phyloP scores from a whole-genome alignment of 2,329 filamentous ascomycete species.

The Delphinella strobiligena region DNA sequence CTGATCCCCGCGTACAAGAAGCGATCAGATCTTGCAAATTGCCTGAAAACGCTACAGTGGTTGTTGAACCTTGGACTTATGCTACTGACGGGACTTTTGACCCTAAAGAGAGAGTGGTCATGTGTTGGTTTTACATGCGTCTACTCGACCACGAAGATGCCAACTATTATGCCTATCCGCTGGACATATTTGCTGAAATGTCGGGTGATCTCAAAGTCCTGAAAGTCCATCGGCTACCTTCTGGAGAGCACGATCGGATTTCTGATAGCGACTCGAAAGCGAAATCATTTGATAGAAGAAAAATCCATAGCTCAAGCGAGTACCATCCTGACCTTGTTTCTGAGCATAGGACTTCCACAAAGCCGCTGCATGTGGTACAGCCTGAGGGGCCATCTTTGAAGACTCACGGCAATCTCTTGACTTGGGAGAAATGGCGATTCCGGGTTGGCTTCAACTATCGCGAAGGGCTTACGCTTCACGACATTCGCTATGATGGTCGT shows the following conservation, averaged over 20 bases:
- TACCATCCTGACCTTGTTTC: not conserved
- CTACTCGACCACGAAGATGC: not conserved
- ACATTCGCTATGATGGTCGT: constrained; percentile 73
- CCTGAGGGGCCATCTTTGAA: constrained; percentile 82
- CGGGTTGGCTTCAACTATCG: constrained; percentile 92
- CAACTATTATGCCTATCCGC: constrained; percentile 1
- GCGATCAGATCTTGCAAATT: not conserved
- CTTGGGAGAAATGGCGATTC: constrained; percentile 89
- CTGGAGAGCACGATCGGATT: not conserved
- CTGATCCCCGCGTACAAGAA: not conserved
- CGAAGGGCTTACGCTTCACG: constrained; percentile 79
- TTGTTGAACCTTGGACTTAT: not conserved
- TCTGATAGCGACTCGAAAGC: constrained; percentile 30
- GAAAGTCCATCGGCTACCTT: not conserved
- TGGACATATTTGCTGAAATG: constrained; percentile 1
- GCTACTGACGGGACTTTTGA: not conserved
- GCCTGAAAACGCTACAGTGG: not conserved
- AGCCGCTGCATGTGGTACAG: constrained; percentile 78
- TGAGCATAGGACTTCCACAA: constrained; percentile 32
- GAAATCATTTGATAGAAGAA: not conserved
- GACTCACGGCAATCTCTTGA: constrained; percentile 54
- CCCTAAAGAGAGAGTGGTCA: not conserved
- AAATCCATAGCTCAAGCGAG: not conserved
- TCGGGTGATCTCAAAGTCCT: not conserved
- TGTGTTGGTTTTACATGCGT: constrained; percentile 27